Evolutionary conservation across 164 flowering plant genomes (phyloP).

Genomic region (Pachysandra terminalis): DNA sequence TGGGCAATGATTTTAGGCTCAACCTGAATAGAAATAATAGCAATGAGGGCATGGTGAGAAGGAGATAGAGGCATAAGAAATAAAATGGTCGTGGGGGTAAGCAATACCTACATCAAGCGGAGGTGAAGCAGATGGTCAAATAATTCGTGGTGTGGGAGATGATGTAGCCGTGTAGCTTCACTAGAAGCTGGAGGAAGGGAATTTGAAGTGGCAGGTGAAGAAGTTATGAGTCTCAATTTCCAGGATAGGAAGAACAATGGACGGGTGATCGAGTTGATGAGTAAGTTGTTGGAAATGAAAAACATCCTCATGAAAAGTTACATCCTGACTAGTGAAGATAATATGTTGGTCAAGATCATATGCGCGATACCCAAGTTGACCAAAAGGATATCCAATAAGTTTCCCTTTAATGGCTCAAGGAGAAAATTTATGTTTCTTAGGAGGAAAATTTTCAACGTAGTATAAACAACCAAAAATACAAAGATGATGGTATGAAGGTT

Average conservation of each 20-base stretch:
- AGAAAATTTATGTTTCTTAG: neutral
- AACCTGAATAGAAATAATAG: too few species aligned
- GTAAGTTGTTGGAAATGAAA: neutral
- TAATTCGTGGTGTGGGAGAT: too few species aligned
- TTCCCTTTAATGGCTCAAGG: neutral
- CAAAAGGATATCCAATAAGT: constrained; percentile 7
- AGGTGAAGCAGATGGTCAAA: too few species aligned
- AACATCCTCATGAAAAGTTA: constrained; percentile 2
- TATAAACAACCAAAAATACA: too few species aligned
- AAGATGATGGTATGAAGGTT: too few species aligned
- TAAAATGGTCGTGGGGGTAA: too few species aligned
- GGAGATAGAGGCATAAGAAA: too few species aligned
- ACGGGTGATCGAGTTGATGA: neutral
- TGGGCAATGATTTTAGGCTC: too few species aligned
- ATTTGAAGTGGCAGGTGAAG: neutral
- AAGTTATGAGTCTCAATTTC: neutral
- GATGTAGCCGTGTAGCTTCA: too few species aligned
- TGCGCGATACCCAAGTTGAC: constrained; percentile 9
- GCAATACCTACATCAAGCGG: too few species aligned
- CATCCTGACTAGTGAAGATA: constrained; percentile 3
- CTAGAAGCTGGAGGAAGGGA: neutral
- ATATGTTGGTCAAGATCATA: constrained; percentile 8
- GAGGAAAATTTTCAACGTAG: constrained; percentile 3
- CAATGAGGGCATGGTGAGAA: too few species aligned
- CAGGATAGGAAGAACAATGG: neutral